Evolutionary conservation across 495 filamentous ascomycete species (phyloP).

Genomic region (Penicillium herquei): DNA sequence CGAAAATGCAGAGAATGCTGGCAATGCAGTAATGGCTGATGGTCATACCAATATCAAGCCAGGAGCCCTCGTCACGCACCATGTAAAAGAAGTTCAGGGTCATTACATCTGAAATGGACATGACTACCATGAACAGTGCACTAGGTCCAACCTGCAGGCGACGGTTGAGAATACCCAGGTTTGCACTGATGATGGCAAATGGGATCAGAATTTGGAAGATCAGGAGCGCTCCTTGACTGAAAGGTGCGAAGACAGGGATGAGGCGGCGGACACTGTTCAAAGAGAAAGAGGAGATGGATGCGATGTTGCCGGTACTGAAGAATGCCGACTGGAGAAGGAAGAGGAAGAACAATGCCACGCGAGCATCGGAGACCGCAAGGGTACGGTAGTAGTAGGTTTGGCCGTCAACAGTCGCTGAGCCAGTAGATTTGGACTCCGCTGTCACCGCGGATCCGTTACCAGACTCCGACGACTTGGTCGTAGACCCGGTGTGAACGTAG

Average conservation of each 20-base stretch:
- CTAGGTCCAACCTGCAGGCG: slow-evolving; percentile 75
- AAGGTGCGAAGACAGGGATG: slow-evolving; percentile 92
- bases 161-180: slow-evolving; percentile 90
- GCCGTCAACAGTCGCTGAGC: slow-evolving; percentile 30
- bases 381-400: slow-evolving; percentile 59
- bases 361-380: slow-evolving; percentile 75
- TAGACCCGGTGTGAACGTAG: slow-evolving; percentile 50
- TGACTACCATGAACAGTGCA: slow-evolving; percentile 91
- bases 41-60: slow-evolving; percentile 95
- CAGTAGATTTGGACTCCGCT: slow-evolving; percentile 30
- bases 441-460: slow-evolving; percentile 11
- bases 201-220: slow-evolving; percentile 90
- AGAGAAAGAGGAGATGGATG: slow-evolving; percentile 91
- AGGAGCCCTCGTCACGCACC: slow-evolving; percentile 91
- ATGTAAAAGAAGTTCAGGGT: slow-evolving; percentile 98
- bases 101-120: slow-evolving; percentile 87
- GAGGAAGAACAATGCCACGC: slow-evolving; percentile 91
- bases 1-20: slow-evolving; percentile 84
- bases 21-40: slow-evolving; percentile 95
- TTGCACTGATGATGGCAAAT: slow-evolving; percentile 89
- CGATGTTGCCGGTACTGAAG: slow-evolving; percentile 96
- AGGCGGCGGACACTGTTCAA: slow-evolving; percentile 88
- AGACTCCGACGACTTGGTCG: slow-evolving; percentile 13
- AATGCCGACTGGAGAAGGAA: slow-evolving; percentile 93
- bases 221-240: slow-evolving; percentile 84